Evolutionary conservation across 2,329 filamentous ascomycete species (phyloP).

Genomic region (Neophaeococcomyces aloes): DNA sequence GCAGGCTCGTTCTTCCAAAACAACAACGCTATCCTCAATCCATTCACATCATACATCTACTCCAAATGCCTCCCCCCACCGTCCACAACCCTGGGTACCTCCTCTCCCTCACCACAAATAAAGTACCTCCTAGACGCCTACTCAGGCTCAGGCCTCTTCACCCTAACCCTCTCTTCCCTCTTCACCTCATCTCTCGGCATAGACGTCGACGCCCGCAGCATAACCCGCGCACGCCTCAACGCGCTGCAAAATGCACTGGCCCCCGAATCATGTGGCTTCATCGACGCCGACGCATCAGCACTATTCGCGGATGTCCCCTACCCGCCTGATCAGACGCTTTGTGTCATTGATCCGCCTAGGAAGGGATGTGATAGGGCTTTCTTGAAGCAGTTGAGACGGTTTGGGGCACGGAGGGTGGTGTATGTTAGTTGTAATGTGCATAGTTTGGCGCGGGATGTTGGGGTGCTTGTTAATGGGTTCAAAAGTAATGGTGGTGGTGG

Average conservation of each 20-base stretch:
- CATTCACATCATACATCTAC: conserved; percentile 79
- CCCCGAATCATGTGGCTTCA: conserved; percentile 61
- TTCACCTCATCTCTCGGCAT: conserved; percentile 77
- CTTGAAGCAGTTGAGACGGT: conserved; percentile 65
- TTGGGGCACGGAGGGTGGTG: conserved; percentile 67
- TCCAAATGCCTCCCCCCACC: conserved; percentile 56
- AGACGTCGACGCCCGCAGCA: conserved; percentile 72
- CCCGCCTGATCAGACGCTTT: conserved; percentile 68
- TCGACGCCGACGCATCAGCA: conserved; percentile 74
- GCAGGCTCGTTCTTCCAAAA: conserved; percentile 98
- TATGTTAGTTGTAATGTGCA: conserved; percentile 99
- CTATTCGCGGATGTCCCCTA: conserved; percentile 71
- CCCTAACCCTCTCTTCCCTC: conserved; percentile 74
- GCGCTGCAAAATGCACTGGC: conserved; percentile 68
- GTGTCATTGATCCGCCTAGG: conserved; percentile 93
- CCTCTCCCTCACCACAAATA: conserved; percentile 38
- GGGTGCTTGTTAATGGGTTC: conserved; percentile 67
- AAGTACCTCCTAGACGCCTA: conserved; percentile 94
- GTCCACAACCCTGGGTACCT: conserved; percentile 12
- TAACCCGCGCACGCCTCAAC: conserved; percentile 68
- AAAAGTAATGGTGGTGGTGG: conserved; percentile 24
- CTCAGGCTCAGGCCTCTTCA: conserved; percentile 94
- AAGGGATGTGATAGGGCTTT: conserved; percentile 90
- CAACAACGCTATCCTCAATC: conserved; percentile 91
- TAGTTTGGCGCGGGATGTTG: conserved; percentile 88